Evolutionary conservation across 805 yeast genomes (phyloP), one percentile per base, ranked within the genome.

Genomic region (Pichia exigua): DNA sequence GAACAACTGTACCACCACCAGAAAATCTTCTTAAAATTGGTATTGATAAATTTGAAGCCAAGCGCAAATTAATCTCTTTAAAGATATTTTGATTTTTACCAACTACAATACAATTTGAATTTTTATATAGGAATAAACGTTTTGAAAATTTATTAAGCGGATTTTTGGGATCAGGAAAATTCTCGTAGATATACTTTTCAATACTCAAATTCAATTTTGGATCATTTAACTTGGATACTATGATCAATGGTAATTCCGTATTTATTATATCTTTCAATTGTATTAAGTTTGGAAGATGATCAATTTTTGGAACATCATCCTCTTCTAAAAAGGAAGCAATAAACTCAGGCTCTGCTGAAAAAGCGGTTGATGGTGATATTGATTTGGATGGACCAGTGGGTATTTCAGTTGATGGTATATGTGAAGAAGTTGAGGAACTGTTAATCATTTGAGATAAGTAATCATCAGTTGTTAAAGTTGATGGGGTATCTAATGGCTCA

Each of bases 1-100:
- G 99, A 12, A 90, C 96, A 1, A 94, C 99, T 0, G 97, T 82
- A 0, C 99, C 99, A 2, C 99, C 99, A 0, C 99, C 99, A 10
- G 94, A 83, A 46, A 77, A 71, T 51, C 99, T 73, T 58, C 99
- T 73, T 7, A 94, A 63, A 9, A 91, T 62, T 0, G 95, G 92
- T 26, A 87, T 74, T 3, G 71, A 70, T 4, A 77, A 65, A 0
- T 71, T 57, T 4, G 74, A 68, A 6, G 87, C 68, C 15, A 79
- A 61, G 0, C 79, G 74, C 2, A 94, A 51, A 59, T 87, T 86
- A 41, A 82, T 76, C 64, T 94, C 99, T 53, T 82, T 79, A 88
- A 92, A 92, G 2, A 97, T 95, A 56, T 90, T 94, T 67, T 94
- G 99, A 63, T 94, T 94, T 62, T 95, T 89, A 0, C 99, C 99